phyloP scores from a whole-genome alignment of 768 basidiomycete species.

The Macrolepiota fuliginosa region DNA sequence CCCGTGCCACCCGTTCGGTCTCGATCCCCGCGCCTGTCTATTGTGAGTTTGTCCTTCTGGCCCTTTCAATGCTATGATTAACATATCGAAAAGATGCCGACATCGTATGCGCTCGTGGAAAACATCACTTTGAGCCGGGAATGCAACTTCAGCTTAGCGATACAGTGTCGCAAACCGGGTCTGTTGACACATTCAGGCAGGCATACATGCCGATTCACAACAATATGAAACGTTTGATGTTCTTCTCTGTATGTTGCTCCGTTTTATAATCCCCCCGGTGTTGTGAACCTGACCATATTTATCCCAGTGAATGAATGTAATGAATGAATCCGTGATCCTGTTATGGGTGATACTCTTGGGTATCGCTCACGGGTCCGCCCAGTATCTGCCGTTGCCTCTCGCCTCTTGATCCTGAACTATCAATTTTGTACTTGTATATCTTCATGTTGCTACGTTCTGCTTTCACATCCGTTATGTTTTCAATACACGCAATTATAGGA shows the following conservation, averaged over 20 bases:
- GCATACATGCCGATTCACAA: conserved; percentile 46
- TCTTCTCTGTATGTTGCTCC: conserved; percentile 34
- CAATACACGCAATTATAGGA: background rate
- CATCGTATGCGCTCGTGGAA: conserved; percentile 48
- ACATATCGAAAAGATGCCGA: conserved; percentile 56
- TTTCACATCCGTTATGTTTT: background rate
- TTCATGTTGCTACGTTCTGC: background rate
- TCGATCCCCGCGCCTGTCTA: conserved; percentile 81
- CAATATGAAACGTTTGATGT: conserved; percentile 34
- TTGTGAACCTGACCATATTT: conserved; percentile 12
- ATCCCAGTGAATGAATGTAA: background rate
- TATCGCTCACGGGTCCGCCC: background rate
- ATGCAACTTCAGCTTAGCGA: conserved; percentile 41
- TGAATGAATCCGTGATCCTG: background rate
- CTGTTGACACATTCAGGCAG: conserved; percentile 44
- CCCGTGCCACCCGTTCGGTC: conserved; percentile 72
- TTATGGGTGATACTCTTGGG: background rate
- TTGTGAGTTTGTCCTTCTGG: conserved; percentile 40
- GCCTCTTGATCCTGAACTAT: background rate
- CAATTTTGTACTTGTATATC: background rate
- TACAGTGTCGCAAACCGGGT: conserved; percentile 30
- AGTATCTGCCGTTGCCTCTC: background rate
- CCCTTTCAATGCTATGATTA: background rate
- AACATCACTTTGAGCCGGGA: conserved; percentile 39
- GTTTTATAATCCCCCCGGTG: conserved; percentile 40